A percentile compares a stretch with the other conserved stretches of the same genome.
Evolutionary conservation across 305 asterid species (phyloP).

Genomic region (Rubia peregrina): DNA sequence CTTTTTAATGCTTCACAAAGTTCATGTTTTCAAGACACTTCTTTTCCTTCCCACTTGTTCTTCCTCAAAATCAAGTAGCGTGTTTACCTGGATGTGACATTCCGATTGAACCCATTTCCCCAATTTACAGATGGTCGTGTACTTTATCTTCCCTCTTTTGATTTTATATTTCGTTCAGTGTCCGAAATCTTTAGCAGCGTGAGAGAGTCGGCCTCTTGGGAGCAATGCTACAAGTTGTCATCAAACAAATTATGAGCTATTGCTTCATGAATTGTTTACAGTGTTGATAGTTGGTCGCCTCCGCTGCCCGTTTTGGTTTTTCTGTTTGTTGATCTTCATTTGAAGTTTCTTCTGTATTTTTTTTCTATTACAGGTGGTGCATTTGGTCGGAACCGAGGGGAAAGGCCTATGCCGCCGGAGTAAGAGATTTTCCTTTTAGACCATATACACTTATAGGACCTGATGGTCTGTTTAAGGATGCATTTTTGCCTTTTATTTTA

Average conservation of each 20-base stretch:
- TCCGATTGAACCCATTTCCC: no score
- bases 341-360: background rate
- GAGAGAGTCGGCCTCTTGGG: no score
- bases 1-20: no score
- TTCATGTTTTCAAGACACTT: no score
- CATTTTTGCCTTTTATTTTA: conserved; percentile 2
- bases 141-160: no score
- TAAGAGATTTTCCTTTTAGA: conserved; percentile 92
- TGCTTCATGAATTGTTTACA: background rate
- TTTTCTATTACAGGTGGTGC: conserved; percentile 54
- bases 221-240: no score
- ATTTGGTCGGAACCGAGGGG: conserved; percentile 93
- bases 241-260: background rate
- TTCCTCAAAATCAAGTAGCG: no score
- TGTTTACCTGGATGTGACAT: no score
- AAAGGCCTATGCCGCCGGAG: conserved; percentile 84
- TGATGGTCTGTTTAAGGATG: conserved; percentile 27
- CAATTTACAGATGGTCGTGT: no score
- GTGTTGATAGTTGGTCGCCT: background rate
- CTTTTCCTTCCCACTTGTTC: no score
- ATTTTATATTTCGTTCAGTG: no score
- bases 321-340: background rate
- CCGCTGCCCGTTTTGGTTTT: background rate
- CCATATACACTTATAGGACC: conserved; percentile 79
- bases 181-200: no score